These are phyloP conservation scores for Achlya hypogyna DNA, from an alignment of 352 stramenopile genomes.

Conservation along the genomic window DNA sequence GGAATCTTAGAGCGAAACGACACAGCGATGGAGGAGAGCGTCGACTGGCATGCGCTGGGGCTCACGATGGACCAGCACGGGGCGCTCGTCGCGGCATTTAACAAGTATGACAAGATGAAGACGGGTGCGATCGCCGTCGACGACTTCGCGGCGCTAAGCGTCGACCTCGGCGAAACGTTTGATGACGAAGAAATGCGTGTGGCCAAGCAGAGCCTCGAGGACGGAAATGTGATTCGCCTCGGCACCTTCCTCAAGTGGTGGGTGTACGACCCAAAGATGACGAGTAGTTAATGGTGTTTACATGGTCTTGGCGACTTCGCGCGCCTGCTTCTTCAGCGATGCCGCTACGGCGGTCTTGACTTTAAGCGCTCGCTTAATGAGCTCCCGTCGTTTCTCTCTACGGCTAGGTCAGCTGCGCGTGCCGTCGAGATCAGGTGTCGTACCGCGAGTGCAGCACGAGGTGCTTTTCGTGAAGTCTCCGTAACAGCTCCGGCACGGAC, in stretches of 20 bases:
- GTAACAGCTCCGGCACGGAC: conserved; percentile 2
- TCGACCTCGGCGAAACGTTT: conserved; percentile 15
- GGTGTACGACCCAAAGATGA: not conserved
- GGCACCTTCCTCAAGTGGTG: conserved; percentile 16
- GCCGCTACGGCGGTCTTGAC: conserved; percentile 7
- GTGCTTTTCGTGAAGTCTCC: conserved; percentile 13
- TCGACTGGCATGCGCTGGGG: conserved; percentile 4
- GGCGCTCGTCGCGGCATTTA: conserved; percentile 1
- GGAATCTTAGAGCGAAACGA: not conserved
- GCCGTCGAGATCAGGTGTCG: not conserved
- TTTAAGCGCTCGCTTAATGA: conserved; percentile 14
- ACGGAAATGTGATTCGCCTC: conserved; percentile 15
- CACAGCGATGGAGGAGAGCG: not conserved
- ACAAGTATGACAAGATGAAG: conserved; percentile 21
- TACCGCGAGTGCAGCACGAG: conserved; percentile 17
- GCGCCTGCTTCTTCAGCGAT: conserved; percentile 9
- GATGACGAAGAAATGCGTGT: conserved; percentile 15
- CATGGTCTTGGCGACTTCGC: not conserved
- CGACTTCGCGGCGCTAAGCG: conserved; percentile 5
- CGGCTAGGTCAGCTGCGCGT: not conserved
- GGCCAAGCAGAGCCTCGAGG: conserved; percentile 10
- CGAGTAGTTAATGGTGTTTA: not conserved
- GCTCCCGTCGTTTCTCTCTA: conserved; percentile 15
- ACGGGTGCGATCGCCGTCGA: conserved; percentile 12
- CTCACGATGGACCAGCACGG: conserved; percentile 10